Conservation (phyloP, 1,284 basidiomycete species). For the Hypsizygus ulmarius region DNA sequence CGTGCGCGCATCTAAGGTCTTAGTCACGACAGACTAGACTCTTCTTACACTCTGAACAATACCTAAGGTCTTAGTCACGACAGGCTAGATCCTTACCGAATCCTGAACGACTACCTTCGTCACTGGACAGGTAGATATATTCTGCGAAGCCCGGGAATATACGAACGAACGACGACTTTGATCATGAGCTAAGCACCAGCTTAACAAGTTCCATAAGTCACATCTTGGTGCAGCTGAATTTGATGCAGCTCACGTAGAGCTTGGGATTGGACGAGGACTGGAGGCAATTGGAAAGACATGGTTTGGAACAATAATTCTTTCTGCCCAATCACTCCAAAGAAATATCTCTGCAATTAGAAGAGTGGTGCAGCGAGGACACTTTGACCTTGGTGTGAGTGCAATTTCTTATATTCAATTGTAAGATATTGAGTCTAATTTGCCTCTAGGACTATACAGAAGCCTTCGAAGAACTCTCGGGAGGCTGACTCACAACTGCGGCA, state of each 20-base stretch:
- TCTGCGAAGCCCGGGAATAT: no score
- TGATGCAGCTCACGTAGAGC: conserved; percentile 7
- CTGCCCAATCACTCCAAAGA: conserved; percentile 18
- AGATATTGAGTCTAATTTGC: no score
- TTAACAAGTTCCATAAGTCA: conserved; percentile 28
- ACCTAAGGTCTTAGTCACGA: no score
- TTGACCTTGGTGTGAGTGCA: conserved; percentile 14
- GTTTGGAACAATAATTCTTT: conserved; percentile 25
- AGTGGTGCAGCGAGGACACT: conserved; percentile 17
- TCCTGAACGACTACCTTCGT: no score
- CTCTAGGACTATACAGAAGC: not conserved
- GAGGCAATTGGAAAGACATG: conserved; percentile 29
- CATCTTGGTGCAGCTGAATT: conserved; percentile 22
- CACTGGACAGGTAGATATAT: no score
- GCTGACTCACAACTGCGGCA: not conserved
- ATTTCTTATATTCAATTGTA: not conserved
- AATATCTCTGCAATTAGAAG: conserved; percentile 19
- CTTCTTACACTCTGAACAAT: no score
- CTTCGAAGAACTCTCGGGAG: not conserved
- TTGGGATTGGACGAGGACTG: conserved; percentile 23
- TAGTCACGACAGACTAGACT: no score
- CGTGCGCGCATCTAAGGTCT: no score
- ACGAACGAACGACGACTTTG: no score
- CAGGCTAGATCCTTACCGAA: no score
- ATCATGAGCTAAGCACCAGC: no score